Evolutionary conservation across 2,329 filamentous ascomycete species (phyloP), one percentile per base, ranked within the genome.

Genomic region (Calonectria henricotiae): DNA sequence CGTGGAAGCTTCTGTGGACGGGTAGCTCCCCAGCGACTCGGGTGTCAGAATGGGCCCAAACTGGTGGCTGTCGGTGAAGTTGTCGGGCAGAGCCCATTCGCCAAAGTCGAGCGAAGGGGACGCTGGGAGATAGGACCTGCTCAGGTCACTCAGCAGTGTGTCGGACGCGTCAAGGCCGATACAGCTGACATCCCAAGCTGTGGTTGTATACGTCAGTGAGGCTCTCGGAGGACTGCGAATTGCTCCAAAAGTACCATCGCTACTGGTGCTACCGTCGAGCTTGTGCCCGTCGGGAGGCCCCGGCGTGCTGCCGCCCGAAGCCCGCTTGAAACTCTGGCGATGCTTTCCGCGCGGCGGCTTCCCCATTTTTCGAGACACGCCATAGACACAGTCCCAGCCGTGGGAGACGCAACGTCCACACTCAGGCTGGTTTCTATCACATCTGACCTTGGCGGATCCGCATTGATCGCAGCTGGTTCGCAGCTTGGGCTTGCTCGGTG

Each of bases 341-440:
- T 44, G 64, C 30, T 61, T 66, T 7, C 41, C 54, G 13, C 64
- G 64, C 64, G 51, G 64, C 44, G 64, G 64, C 64, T 66, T 66
- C 41, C 64, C 64, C 51, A 66, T 66, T 46, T 66, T 66, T 43
- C 64, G 64, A 25, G 64, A 66, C 39, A 61, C 41, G 37, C 64
- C 64, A 41, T 66, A 66, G 51, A 66, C 64, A 44, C 64, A 66
- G 15, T 51, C n/a, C 44, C 51, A 25, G 23, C 64, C 64, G 43
- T 60, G 64, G 32, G 51, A 60, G 41, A 60, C 64, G 54, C 64
- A 66, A 15, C 64, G 64, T 37, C 32, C 54, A 41, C 64, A 66
- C 30, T 60, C 54, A 5, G 64, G 64, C 32, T 66, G 64, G 23
- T 23, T 55, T 7, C 64, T 55, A 35, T 66, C 64, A 27, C 64